A percentile compares a stretch with the other conserved stretches of the same genome.
Evolutionary conservation across 2,329 filamentous ascomycete species (phyloP).

Genomic region (Claviceps sorghi): DNA sequence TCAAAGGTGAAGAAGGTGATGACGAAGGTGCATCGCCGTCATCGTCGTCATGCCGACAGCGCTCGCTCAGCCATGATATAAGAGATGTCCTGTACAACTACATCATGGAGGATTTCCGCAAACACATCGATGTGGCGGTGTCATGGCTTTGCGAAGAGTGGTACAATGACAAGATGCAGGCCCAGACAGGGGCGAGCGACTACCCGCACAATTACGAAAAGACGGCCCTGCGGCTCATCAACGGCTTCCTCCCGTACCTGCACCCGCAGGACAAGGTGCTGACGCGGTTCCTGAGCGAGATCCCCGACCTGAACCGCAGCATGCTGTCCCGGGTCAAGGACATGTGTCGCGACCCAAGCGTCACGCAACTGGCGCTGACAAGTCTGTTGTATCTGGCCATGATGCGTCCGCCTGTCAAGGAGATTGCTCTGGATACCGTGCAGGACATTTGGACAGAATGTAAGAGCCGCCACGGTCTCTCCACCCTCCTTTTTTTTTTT

Average conservation of each 20-base stretch:
- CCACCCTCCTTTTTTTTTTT: background rate
- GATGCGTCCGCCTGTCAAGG: conserved; percentile 50
- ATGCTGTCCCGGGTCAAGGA: conserved; percentile 60
- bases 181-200: conserved; percentile 24
- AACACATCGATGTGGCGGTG: conserved; percentile 77
- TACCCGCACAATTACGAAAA: conserved; percentile 58
- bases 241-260: conserved; percentile 81
- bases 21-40: conserved; percentile 36
- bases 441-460: conserved; percentile 54
- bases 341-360: conserved; percentile 51
- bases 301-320: conserved; percentile 60
- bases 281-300: conserved; percentile 80
- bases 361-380: conserved; percentile 47
- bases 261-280: conserved; percentile 81
- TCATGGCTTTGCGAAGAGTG: conserved; percentile 95
- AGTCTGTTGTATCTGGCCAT: conserved; percentile 53
- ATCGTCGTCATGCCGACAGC: conserved; percentile 13
- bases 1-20: conserved; percentile 47
- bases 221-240: conserved; percentile 68
- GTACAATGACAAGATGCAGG: conserved; percentile 65
- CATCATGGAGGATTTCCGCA: conserved; percentile 81
- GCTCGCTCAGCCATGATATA: conserved; percentile 51
- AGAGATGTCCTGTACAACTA: conserved; percentile 72
- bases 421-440: conserved; percentile 48
- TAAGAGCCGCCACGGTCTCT: conserved; percentile 23